Conservation (phyloP, 2,329 filamentous ascomycete species). For the Colletotrichum camelliae region DNA sequence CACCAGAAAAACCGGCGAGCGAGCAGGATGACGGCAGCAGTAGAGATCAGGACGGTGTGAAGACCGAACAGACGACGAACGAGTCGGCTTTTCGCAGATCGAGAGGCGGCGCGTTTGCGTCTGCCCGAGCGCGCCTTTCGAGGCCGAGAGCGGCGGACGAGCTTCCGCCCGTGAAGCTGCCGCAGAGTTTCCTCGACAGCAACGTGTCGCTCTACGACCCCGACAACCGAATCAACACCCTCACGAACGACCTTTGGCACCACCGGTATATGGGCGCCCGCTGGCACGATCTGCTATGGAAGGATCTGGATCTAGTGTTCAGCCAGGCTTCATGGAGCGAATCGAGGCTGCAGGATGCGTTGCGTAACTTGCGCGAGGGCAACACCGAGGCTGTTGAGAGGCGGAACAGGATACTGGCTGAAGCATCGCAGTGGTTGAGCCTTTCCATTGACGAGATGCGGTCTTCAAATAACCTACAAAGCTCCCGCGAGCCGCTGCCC, state of each 20-base stretch:
- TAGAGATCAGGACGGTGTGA: background rate
- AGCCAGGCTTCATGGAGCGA: slow-evolving; percentile 18
- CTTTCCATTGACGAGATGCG: slow-evolving; percentile 20
- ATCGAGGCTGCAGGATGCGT: slow-evolving; percentile 1
- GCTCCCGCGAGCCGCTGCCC: slow-evolving; percentile 9
- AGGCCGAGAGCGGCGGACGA: slow-evolving; percentile 40
- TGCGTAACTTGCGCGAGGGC: background rate
- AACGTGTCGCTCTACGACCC: slow-evolving; percentile 50
- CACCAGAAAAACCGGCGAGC: slow-evolving; percentile 18
- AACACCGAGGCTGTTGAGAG: slow-evolving; percentile 13
- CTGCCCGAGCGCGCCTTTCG: slow-evolving; percentile 35
- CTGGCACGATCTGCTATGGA: slow-evolving; percentile 23
- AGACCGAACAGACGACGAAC: background rate
- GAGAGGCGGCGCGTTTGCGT: slow-evolving; percentile 23
- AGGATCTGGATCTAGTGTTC: slow-evolving; percentile 19
- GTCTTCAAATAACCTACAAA: background rate
- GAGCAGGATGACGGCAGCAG: slow-evolving; percentile 15
- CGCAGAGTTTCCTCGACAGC: slow-evolving; percentile 59
- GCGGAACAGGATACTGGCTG: slow-evolving; percentile 14
- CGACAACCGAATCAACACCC: slow-evolving; percentile 23
- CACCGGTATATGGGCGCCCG: slow-evolving; percentile 20
- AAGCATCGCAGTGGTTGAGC: slow-evolving; percentile 19
- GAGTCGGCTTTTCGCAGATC: slow-evolving; percentile 16
- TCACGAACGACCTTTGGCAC: slow-evolving; percentile 23
- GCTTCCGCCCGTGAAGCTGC: slow-evolving; percentile 59